Evolutionary conservation across 2,329 filamentous ascomycete species (phyloP).

Genomic region (Claviceps quebecensis): DNA sequence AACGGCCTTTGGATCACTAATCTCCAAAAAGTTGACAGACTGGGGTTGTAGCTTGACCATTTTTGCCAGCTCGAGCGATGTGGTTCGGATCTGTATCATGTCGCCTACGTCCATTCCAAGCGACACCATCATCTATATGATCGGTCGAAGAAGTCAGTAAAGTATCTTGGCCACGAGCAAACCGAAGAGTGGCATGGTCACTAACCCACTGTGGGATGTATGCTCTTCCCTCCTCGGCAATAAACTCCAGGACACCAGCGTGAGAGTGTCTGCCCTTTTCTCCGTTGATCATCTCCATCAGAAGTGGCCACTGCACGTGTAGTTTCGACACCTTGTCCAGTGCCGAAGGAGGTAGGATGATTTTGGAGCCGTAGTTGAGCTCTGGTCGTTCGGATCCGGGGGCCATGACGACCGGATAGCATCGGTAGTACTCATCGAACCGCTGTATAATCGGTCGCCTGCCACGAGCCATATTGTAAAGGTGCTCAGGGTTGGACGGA

Average conservation of each 20-base stretch:
- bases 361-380: constrained; percentile 93
- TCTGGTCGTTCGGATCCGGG: constrained; percentile 78
- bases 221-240: constrained; percentile 90
- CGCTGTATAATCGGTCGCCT: constrained; percentile 48
- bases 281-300: constrained; percentile 92
- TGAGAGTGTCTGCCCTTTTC: constrained; percentile 69
- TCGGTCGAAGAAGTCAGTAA: neutral
- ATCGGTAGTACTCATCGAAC: constrained; percentile 97
- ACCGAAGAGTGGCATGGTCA: constrained; percentile 4
- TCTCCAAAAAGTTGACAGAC: constrained; percentile 84
- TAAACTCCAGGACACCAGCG: constrained; percentile 91
- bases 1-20: constrained; percentile 92
- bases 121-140: constrained; percentile 74
- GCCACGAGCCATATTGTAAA: constrained; percentile 34
- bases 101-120: constrained; percentile 82
- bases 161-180: neutral
- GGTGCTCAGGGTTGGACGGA: constrained; percentile 31
- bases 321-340: constrained; percentile 92
- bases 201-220: constrained; percentile 90
- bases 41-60: constrained; percentile 97
- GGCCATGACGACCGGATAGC: constrained; percentile 90
- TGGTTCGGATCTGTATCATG: constrained; percentile 88
- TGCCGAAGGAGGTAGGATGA: constrained; percentile 90
- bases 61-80: constrained; percentile 75
- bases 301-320: constrained; percentile 92